Evolutionary conservation across 2,329 filamentous ascomycete species (phyloP), one percentile per base, ranked within the genome.

Genomic region (Coniochaeta sp.): DNA sequence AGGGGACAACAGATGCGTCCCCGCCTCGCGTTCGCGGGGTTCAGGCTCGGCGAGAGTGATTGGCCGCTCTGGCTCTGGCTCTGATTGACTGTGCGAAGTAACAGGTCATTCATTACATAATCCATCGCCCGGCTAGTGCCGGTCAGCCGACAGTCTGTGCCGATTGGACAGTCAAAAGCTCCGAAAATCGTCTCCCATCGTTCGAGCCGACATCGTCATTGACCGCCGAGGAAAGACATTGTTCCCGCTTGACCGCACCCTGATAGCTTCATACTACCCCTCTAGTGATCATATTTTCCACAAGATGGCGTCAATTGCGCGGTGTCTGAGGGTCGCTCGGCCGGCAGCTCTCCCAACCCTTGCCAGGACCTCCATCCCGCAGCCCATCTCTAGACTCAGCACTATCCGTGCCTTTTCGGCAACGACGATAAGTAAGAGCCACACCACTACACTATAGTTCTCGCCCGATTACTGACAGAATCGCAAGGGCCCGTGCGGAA

Each of bases 401-500:
- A 62, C 67, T 62, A 64, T 72, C 71, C 78, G 82, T 67, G 67
- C 74, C 67, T 78, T 82, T 75, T 80, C 79, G 36, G 73, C 69
- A 26, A 76, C 78, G 28, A 69, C 72, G 64, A 76, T 77, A 69
- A 76, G 78, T 77, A 69, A 64, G 73, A 61, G 38, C 17, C 26
- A 38, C 50, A 55, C 71, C 62, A 71, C 63, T 72, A 74, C 34
- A 3, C 34, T 36, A 12, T 12, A 36, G 34, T 22, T 22, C 47
- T 33, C 11, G 56, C 58, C 17, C 57, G 19, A 44, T 54, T 36
- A 57, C 60, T 58, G 40, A 58, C 50, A 28, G 19, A 58, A 54
- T 22, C 28, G 22, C 55, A 57, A 90, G 87, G 77, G 69, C 78
- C 81, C 60, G 79, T 84, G 65, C 93, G 95, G 79, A 90, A 88